phyloP scores from a whole-genome alignment of 371 early-diverging fungal species.

The Dipsacomyces acuminosporus region DNA sequence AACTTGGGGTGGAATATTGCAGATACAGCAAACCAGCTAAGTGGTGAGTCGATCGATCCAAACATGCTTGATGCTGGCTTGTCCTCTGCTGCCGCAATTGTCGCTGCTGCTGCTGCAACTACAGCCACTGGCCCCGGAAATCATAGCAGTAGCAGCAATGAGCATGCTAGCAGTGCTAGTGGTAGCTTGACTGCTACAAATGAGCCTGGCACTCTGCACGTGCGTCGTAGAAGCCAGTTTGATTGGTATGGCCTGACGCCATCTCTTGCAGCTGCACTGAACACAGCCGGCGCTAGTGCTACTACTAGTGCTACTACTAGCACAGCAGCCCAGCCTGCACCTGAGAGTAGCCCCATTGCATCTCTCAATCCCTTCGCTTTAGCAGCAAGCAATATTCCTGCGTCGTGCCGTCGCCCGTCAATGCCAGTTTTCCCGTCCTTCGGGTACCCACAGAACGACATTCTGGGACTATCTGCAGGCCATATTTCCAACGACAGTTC shows the following conservation, averaged over 20 bases:
- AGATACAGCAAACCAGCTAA: constrained; percentile 7
- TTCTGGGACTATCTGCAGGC: constrained; percentile 15
- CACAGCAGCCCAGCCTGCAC: constrained; percentile 7
- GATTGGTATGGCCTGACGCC: constrained; percentile 46
- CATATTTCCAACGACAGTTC: neutral
- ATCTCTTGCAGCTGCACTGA: constrained; percentile 35
- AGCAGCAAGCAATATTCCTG: neutral
- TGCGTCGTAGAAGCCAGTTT: constrained; percentile 42
- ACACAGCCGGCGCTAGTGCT: constrained; percentile 17
- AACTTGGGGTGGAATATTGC: constrained; percentile 18
- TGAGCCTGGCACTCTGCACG: constrained; percentile 14
- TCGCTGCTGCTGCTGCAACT: neutral
- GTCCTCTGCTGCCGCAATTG: constrained; percentile 11
- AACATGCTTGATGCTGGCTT: constrained; percentile 41
- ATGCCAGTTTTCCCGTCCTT: constrained; percentile 42
- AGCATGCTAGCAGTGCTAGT: neutral
- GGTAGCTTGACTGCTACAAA: neutral
- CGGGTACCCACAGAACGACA: constrained; percentile 13
- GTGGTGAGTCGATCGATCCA: constrained; percentile 40
- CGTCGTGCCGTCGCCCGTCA: constrained; percentile 40
- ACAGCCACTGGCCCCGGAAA: neutral
- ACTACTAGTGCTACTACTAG: constrained; percentile 8
- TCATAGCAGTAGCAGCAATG: neutral
- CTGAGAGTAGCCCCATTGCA: constrained; percentile 8
- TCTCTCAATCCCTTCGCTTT: constrained; percentile 24